Evolutionary conservation across 176 grass and related monocot species (phyloP).

Genomic region (Bonia amplexicaulis): DNA sequence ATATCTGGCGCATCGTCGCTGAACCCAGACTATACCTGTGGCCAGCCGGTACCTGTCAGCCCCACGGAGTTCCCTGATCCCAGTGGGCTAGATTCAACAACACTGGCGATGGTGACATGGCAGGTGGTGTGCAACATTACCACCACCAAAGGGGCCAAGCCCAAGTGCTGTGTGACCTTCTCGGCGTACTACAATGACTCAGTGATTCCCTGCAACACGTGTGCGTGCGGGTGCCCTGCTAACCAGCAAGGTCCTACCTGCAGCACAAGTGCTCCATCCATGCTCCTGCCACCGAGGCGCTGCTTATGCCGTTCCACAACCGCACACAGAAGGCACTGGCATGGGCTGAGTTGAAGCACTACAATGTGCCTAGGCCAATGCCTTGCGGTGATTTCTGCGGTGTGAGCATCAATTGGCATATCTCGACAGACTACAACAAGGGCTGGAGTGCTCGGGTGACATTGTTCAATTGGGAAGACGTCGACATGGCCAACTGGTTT

Average conservation of each 20-base stretch:
- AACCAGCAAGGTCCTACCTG: conserved; percentile 50
- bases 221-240: conserved; percentile 69
- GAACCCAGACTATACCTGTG: conserved; percentile 72
- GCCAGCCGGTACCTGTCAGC: conserved; percentile 50
- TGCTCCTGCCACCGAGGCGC: conserved; percentile 68
- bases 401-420: conserved; percentile 93
- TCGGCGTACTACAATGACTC: conserved; percentile 89
- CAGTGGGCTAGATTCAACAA: conserved; percentile 63
- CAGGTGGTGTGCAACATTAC: conserved; percentile 83
- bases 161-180: conserved; percentile 94
- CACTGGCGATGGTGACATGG: conserved; percentile 51
- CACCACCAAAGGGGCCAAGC: conserved; percentile 41
- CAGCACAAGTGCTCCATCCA: conserved; percentile 60
- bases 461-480: conserved; percentile 86
- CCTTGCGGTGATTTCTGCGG: conserved; percentile 83
- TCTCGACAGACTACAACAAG: conserved; percentile 71
- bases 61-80: conserved; percentile 66
- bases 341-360: conserved; percentile 86
- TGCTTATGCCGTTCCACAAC: conserved; percentile 84
- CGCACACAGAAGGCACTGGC: conserved; percentile 60
- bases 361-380: conserved; percentile 52
- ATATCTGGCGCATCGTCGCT: conserved; percentile 58
- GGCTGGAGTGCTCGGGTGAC: conserved; percentile 88
- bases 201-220: conserved; percentile 82
- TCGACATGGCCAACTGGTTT: conserved; percentile 75